Conservation (phyloP, 2,329 filamentous ascomycete genomes). For the Clonostachys sp. region DNA sequence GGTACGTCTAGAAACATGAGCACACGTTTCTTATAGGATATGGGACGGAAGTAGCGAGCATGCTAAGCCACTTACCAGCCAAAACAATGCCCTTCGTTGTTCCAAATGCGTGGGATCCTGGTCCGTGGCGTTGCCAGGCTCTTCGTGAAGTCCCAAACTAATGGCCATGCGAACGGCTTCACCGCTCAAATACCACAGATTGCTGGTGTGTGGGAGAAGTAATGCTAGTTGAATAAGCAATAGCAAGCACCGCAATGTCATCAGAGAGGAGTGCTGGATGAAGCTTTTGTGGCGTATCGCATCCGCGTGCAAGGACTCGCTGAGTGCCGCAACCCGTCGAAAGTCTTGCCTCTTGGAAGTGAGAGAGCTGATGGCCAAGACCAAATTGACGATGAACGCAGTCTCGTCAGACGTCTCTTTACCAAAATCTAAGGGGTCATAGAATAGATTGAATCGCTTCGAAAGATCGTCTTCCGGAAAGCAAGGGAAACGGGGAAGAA, state of each 20-base stretch:
- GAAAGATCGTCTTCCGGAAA: slow-evolving; percentile 6
- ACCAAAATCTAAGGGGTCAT: neutral
- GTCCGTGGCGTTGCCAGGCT: slow-evolving; percentile 1
- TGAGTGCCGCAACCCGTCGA: slow-evolving; percentile 10
- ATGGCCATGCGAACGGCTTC: slow-evolving; percentile 14
- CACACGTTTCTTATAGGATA: neutral
- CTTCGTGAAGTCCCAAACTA: slow-evolving; percentile 11
- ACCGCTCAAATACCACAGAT: slow-evolving; percentile 11
- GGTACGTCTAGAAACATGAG: slow-evolving; percentile 4
- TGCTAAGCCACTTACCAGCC: slow-evolving; percentile 4
- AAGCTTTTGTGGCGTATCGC: slow-evolving; percentile 6
- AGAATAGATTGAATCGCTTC: slow-evolving; percentile 7
- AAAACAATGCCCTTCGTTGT: slow-evolving; percentile 6
- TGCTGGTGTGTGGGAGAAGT: slow-evolving; percentile 8
- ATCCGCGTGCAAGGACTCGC: slow-evolving; percentile 10
- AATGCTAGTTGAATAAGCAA: slow-evolving; percentile 10
- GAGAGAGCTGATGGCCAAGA: slow-evolving; percentile 10
- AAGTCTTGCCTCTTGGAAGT: slow-evolving; percentile 10
- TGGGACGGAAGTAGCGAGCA: neutral
- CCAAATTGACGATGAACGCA: slow-evolving; percentile 6
- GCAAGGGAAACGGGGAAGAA: slow-evolving; percentile 11
- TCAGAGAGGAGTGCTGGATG: slow-evolving; percentile 4
- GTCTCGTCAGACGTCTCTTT: neutral
- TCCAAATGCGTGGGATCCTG: neutral
- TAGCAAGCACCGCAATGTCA: slow-evolving; percentile 7